phyloP scores from a whole-genome alignment of 306 rosid species.

The Hippophae tibetana region DNA sequence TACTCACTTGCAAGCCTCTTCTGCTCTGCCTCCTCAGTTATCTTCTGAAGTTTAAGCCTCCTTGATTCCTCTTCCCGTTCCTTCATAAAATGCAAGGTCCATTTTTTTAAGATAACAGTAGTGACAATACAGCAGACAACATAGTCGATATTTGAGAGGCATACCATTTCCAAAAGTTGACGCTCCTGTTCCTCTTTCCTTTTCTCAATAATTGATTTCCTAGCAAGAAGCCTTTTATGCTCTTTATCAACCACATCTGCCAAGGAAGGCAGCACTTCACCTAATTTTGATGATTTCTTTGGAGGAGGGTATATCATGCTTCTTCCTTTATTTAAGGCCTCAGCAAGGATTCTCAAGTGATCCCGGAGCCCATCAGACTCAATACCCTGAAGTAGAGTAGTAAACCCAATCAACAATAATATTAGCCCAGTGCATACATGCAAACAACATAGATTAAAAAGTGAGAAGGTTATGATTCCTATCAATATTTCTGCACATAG shows the following conservation, averaged over 20 bases:
- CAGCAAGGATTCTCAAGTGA: conserved; percentile 69
- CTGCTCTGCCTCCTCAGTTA: conserved; percentile 80
- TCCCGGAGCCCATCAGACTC: conserved; percentile 74
- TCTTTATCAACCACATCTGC: conserved; percentile 77
- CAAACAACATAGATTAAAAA: background rate
- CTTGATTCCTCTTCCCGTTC: conserved; percentile 82
- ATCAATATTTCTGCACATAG: too few relatives aligned
- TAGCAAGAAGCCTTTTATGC: conserved; percentile 89
- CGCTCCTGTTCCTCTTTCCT: conserved; percentile 96
- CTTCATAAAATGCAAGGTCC: conserved; percentile 18
- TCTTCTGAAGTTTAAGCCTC: conserved; percentile 57
- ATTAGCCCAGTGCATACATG: background rate
- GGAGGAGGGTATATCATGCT: conserved; percentile 67
- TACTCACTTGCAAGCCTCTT: conserved; percentile 60
- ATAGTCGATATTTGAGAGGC: background rate
- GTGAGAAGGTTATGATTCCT: too few relatives aligned
- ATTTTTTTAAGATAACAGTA: background rate
- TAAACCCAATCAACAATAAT: background rate
- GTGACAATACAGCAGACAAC: background rate
- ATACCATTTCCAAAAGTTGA: conserved; percentile 82
- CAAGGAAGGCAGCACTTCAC: conserved; percentile 50
- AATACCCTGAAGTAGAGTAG: conserved; percentile 37
- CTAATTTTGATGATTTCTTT: conserved; percentile 47
- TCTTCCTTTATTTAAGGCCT: conserved; percentile 61
- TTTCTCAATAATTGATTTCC: conserved; percentile 82